Conservation (phyloP, 352 stramenopile species). For the Globisporangium polare region DNA sequence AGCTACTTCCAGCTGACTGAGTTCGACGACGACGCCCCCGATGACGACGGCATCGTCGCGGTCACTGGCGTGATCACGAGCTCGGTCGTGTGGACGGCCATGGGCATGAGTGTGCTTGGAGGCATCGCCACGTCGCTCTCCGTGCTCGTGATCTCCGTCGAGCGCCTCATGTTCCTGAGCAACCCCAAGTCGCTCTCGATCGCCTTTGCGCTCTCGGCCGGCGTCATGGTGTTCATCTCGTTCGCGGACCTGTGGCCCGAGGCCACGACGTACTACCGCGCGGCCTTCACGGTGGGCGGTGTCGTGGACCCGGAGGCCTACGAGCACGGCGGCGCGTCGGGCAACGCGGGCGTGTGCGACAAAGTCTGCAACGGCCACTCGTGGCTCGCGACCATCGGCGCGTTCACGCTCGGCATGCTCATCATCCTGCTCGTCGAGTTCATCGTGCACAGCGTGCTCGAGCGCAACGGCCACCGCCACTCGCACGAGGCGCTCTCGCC, state of each 20-base stretch:
- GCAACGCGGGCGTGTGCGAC: conserved; percentile 41
- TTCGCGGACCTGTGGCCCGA: conserved; percentile 64
- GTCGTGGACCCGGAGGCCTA: conserved; percentile 58
- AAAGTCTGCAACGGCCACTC: conserved; percentile 56
- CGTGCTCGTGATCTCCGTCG: conserved; percentile 63
- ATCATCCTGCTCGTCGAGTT: conserved; percentile 68
- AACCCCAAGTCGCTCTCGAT: conserved; percentile 51
- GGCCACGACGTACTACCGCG: conserved; percentile 50
- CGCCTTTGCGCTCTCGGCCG: conserved; percentile 69
- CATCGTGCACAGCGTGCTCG: conserved; percentile 51
- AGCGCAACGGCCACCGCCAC: conserved; percentile 23
- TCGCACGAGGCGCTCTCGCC: conserved; percentile 25
- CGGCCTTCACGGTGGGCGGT: conserved; percentile 49
- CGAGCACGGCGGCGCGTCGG: conserved; percentile 41
- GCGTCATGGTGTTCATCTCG: conserved; percentile 79
- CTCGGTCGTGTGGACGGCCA: conserved; percentile 49
- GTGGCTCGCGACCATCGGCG: conserved; percentile 50
- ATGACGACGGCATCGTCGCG: conserved; percentile 38
- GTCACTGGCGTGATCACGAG: conserved; percentile 35
- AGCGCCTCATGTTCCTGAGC: conserved; percentile 59
- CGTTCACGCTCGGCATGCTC: conserved; percentile 54
- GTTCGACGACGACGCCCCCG: conserved; percentile 34
- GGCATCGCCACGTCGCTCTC: conserved; percentile 67
- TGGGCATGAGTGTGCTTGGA: conserved; percentile 73
- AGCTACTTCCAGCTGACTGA: conserved; percentile 57